These are phyloP conservation scores for Penicillium diatomitis DNA, from an alignment of 495 filamentous ascomycete genomes.

Conservation along the genomic window DNA sequence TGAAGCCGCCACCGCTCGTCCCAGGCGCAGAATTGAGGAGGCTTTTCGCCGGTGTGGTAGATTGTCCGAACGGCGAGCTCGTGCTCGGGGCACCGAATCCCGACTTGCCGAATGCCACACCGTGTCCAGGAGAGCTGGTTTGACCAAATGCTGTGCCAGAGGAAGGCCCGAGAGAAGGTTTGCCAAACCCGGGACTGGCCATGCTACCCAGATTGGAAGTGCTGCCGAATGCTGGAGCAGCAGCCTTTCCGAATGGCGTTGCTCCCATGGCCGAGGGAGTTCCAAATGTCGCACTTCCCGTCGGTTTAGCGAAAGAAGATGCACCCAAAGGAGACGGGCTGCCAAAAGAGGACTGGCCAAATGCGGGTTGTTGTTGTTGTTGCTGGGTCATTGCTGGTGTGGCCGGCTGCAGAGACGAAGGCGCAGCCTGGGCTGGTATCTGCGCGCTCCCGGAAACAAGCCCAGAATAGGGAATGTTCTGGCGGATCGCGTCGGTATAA, in stretches of 20 bases:
- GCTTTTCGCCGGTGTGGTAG: constrained; percentile 22
- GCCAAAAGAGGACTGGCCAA: constrained; percentile 36
- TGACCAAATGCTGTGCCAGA: constrained; percentile 23
- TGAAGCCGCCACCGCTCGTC: constrained; percentile 29
- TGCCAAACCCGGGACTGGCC: constrained; percentile 39
- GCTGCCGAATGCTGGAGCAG: constrained; percentile 15
- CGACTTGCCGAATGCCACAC: constrained; percentile 24
- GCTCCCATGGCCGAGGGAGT: constrained; percentile 25
- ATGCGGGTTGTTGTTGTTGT: constrained; percentile 23
- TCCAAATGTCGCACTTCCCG: constrained; percentile 28
- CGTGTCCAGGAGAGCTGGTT: constrained; percentile 1
- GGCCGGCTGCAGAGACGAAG: constrained; percentile 5
- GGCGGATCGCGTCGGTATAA: constrained; percentile 75
- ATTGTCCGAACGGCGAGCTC: constrained; percentile 27
- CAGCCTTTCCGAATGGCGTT: constrained; percentile 29
- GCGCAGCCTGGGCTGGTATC: constrained; percentile 8
- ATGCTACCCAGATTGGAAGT: constrained; percentile 17
- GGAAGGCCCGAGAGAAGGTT: constrained; percentile 32
- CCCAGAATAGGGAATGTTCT: constrained; percentile 61
- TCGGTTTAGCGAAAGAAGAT: constrained; percentile 22
- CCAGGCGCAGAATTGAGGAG: constrained; percentile 17
- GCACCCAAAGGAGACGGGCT: constrained; percentile 26
- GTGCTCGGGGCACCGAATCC: constrained; percentile 42
- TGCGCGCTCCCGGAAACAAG: constrained; percentile 42
- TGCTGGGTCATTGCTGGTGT: neutral